A percentile compares a stretch with the other conserved stretches of the same genome.
Evolutionary conservation across 495 filamentous ascomycete genomes (phyloP).

Genomic region (Podospora pseudocomata): DNA sequence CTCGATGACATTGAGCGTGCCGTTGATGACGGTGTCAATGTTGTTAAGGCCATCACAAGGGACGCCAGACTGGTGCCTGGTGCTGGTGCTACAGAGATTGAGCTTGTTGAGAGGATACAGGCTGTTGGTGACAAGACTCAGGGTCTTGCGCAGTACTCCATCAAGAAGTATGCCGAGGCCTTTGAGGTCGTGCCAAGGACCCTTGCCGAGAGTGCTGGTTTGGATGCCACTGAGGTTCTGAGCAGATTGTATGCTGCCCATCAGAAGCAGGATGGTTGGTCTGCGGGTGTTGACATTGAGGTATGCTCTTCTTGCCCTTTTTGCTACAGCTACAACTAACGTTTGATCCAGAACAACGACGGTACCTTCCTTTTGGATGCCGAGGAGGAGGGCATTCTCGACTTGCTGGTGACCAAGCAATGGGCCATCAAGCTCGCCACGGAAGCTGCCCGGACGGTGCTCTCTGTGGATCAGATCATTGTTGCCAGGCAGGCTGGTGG

Average conservation of each 20-base stretch:
- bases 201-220: conserved; percentile 86
- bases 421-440: conserved; percentile 97
- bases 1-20: conserved; percentile 96
- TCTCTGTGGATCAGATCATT: conserved; percentile 99
- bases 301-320: conserved; percentile 33
- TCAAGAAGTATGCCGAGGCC: conserved; percentile 94
- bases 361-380: conserved; percentile 80
- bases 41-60: conserved; percentile 95
- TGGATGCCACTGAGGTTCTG: conserved; percentile 94
- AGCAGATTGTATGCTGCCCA: conserved; percentile 90
- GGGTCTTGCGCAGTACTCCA: conserved; percentile 88
- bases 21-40: conserved; percentile 97
- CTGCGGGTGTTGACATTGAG: conserved; percentile 89
- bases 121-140: conserved; percentile 86
- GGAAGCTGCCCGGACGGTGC: conserved; percentile 87
- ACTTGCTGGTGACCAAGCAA: conserved; percentile 84
- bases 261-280: conserved; percentile 82
- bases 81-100: conserved; percentile 92
- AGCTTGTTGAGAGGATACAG: conserved; percentile 87
- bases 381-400: conserved; percentile 84
- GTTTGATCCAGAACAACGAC: conserved; percentile 57
- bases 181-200: conserved; percentile 96
- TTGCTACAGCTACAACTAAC: conserved; percentile 13
- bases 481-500: conserved; percentile 96
- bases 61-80: conserved; percentile 89